Evolutionary conservation across 345 rosid species (phyloP).

Genomic region (Linum trigynum): DNA sequence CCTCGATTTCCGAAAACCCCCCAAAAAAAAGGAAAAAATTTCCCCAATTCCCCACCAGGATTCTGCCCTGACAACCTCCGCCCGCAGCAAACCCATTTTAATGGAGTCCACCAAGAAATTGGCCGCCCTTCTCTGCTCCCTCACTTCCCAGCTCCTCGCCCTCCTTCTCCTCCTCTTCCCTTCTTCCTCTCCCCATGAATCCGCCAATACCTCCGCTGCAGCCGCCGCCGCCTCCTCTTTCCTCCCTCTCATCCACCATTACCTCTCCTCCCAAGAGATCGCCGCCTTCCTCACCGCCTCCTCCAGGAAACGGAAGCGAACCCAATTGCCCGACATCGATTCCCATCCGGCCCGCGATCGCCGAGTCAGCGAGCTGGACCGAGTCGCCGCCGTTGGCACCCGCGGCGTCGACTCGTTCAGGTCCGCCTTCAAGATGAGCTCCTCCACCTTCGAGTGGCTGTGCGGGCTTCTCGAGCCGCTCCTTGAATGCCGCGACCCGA

Average conservation of each 20-base stretch:
- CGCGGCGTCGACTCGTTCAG: slow-evolving; percentile 38
- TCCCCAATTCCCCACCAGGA: background rate
- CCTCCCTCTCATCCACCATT: slow-evolving; percentile 30
- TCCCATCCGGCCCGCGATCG: slow-evolving; percentile 22
- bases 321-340: slow-evolving; percentile 27
- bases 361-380: slow-evolving; percentile 2
- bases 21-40: too few relatives aligned
- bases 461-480: slow-evolving; percentile 58
- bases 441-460: slow-evolving; percentile 59
- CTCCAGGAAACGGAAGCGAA: slow-evolving; percentile 45
- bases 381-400: slow-evolving; percentile 1
- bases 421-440: slow-evolving; percentile 38
- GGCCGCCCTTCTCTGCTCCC: slow-evolving; percentile 40
- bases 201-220: slow-evolving; percentile 10
- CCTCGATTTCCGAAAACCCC: slow-evolving; percentile 29
- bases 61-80: slow-evolving; percentile 4
- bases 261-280: slow-evolving; percentile 35
- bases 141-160: slow-evolving; percentile 37
- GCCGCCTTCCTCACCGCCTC: slow-evolving; percentile 34
- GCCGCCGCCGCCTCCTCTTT: slow-evolving; percentile 7
- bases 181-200: slow-evolving; percentile 1
- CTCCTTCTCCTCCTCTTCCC: slow-evolving; percentile 31
- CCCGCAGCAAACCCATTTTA: slow-evolving; percentile 8
- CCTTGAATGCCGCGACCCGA: slow-evolving; percentile 63
- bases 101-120: slow-evolving; percentile 44